Evolutionary conservation across 345 rosid species (phyloP).

Genomic region (Eucalyptus pumila): DNA sequence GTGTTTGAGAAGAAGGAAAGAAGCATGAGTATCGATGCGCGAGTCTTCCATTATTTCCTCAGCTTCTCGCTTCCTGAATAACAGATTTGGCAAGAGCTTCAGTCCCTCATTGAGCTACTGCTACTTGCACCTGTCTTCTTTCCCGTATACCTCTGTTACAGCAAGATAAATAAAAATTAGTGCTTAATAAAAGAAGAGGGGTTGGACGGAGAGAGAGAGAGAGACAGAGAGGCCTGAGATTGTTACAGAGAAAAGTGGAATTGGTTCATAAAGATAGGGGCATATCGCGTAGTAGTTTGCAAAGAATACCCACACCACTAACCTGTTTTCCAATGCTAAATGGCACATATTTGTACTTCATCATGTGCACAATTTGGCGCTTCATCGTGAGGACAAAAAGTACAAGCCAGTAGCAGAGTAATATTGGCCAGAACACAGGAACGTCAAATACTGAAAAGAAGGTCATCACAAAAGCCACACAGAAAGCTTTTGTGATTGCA

Average conservation of each 20-base stretch:
- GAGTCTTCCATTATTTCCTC: not conserved
- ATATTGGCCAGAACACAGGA: constrained; percentile 86
- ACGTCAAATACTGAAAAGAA: constrained; percentile 68
- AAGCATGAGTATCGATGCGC: not conserved
- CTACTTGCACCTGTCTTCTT: constrained; percentile 14
- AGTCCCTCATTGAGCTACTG: constrained; percentile 15
- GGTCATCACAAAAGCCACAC: constrained; percentile 64
- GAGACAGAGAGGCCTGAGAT: not conserved
- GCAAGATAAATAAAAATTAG: not conserved
- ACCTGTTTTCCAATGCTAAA: constrained; percentile 51
- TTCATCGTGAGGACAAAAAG: constrained; percentile 69
- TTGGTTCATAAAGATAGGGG: not conserved
- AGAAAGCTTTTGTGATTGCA: constrained; percentile 62
- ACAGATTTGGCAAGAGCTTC: not conserved
- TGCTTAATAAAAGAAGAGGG: not conserved
- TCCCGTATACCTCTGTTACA: constrained; percentile 23
- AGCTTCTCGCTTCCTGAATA: not conserved
- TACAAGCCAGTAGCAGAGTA: constrained; percentile 66
- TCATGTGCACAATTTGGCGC: constrained; percentile 61
- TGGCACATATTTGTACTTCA: constrained; percentile 57
- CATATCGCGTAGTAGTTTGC: too few species aligned
- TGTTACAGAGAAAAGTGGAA: not conserved
- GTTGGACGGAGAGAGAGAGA: not conserved
- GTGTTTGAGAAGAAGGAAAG: not conserved
- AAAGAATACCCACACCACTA: not conserved